Evolutionary conservation across 495 filamentous ascomycete genomes (phyloP).

Genomic region (Aspergillus conjunctus): DNA sequence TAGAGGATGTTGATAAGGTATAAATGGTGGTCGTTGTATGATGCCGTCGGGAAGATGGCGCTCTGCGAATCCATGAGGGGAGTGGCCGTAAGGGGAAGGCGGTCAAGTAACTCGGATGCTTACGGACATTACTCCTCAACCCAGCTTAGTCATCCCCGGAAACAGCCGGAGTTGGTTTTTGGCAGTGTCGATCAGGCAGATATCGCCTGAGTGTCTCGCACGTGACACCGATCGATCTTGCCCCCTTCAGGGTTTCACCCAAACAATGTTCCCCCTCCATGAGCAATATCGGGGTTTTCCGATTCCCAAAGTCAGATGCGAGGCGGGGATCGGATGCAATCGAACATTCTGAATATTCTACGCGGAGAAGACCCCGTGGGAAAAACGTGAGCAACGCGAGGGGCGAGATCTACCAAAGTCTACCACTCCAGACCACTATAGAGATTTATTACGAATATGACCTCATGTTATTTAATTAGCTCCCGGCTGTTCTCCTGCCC

Average conservation of each 20-base stretch:
- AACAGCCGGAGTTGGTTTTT: slow-evolving; percentile 15
- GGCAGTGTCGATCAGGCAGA: neutral
- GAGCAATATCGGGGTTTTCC: slow-evolving; percentile 10
- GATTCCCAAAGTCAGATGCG: slow-evolving; percentile 14
- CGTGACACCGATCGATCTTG: slow-evolving; percentile 8
- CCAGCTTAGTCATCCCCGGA: slow-evolving; percentile 11
- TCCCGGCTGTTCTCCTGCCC: neutral
- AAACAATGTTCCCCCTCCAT: neutral
- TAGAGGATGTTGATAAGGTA: neutral
- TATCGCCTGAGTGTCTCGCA: neutral
- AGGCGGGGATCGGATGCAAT: slow-evolving; percentile 12
- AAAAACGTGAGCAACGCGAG: neutral
- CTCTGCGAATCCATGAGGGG: too few relatives aligned
- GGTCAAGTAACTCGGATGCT: neutral
- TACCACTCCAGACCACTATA: too few relatives aligned
- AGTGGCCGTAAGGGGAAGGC: slow-evolving; percentile 12
- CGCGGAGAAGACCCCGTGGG: slow-evolving; percentile 1
- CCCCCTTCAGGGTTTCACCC: neutral
- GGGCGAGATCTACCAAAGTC: neutral
- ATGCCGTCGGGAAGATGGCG: neutral
- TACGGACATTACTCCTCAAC: neutral
- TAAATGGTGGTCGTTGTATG: neutral
- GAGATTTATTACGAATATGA: too few relatives aligned
- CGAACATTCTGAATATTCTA: slow-evolving; percentile 24
- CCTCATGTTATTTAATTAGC: too few relatives aligned